Base-by-base conservation (phyloP, 148 eudicot species). In the Rhododendron mucronatum region DNA sequence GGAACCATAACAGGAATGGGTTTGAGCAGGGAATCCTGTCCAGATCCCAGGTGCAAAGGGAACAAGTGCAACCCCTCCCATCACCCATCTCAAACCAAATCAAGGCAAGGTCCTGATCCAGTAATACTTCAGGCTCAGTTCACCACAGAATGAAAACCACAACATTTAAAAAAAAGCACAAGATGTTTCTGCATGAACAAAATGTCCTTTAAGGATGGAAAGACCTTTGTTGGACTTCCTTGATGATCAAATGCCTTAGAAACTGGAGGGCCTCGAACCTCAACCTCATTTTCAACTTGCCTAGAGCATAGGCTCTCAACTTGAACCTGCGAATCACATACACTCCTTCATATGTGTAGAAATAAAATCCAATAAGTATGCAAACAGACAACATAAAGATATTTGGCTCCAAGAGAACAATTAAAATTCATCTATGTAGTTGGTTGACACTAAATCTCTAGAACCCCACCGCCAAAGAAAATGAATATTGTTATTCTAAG, bases 221-320 rank as follows among this genome's bases (percentile, higher is more conserved):
- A 87, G 82, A 95, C 99, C 99, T 97, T 97, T 18, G 99, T 94
- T 77, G 99, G 96, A 87, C 91, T 93, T 91, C 98, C 98, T 86
- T 93, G 90, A 83, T 85, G 84, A 82, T 97, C 99, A 90, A 95
- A 97, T 83, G 99, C 98, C 90, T 95, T 97, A 14, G 96, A 93
- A 88, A 90, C 95, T 77, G 99, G 98, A 87, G 99, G 99, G 76
- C 99, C 99, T 87, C 99, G 95, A 89, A 94, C 91, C 91, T 97
- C 98, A 57, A 94, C 90, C 90, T 94, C 93, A 83, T 86, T 93
- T 71, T 88, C 93, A 44, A 81, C 89, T 89, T 97, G 99, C 92
- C 88, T 95, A 57, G 93, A 86, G 89, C 89, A 90, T 75, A 97
- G 92, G 44, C 90, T 91, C 85, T 93, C 92, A 69, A 97, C 91